phyloP scores from a whole-genome alignment of 305 asterid genomes.

The Plantago lanceolata region DNA sequence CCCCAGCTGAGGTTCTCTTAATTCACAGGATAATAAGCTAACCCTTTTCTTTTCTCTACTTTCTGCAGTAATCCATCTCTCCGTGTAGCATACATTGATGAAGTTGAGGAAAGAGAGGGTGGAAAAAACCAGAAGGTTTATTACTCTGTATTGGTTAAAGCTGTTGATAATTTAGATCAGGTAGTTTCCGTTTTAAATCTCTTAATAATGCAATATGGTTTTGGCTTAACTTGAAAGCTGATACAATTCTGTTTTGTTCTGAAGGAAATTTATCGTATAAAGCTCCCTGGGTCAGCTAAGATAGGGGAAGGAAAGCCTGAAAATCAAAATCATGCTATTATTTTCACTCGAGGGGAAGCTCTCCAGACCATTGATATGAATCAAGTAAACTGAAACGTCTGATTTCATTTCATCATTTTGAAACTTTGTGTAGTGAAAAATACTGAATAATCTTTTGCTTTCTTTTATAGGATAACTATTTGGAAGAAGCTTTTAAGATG shows the following conservation, averaged over 20 bases:
- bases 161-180: conserved; percentile 98
- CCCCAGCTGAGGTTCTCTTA: background rate
- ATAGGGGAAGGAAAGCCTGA: conserved; percentile 92
- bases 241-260: conserved; percentile 12
- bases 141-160: conserved; percentile 92
- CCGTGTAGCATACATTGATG: conserved; percentile 84
- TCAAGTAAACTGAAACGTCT: conserved; percentile 40
- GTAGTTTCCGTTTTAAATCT: conserved; percentile 32
- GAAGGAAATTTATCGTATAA: conserved; percentile 80
- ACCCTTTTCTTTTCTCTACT: background rate
- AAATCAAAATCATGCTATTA: conserved; percentile 88
- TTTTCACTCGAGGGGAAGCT: conserved; percentile 88
- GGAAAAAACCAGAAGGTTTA: conserved; percentile 75
- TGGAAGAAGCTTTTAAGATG: conserved; percentile 96
- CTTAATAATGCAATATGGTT: background rate
- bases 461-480: conserved; percentile 63
- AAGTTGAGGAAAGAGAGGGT: conserved; percentile 79
- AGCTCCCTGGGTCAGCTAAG: conserved; percentile 84
- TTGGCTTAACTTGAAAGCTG: background rate
- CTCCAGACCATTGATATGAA: conserved; percentile 89
- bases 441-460: background rate
- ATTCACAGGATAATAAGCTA: background rate
- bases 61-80: conserved; percentile 68
- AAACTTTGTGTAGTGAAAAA: background rate
- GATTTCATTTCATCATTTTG: background rate